Evolutionary conservation across 2,329 filamentous ascomycete species (phyloP), one percentile per base, ranked within the genome.

Genomic region (Xylaria multiplex): DNA sequence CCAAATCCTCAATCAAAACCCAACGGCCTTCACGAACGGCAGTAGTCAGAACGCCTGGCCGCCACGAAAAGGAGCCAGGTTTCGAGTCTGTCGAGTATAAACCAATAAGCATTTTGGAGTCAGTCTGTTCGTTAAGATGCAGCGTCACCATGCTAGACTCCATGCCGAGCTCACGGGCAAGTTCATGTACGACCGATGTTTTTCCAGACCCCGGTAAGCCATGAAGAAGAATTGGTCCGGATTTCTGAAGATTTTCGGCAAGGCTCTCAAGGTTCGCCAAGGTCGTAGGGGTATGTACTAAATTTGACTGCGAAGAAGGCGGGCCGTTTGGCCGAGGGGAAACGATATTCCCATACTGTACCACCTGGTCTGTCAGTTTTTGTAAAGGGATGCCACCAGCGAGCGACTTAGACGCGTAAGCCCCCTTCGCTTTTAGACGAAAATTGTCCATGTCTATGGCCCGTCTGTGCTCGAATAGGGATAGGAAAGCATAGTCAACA

Each of bases 1-100:
- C 94, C 46, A 99, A 85, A 78, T 99, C 96, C 79, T 99, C 96
- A 65, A 99, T 96, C 70, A 99, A 84, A 6, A 99, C 92, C 96
- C 96, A 99, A 74, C 95, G 87, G 16, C 96, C 96, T 82, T 99
- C 95, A 75, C 87, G 90, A 2, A 98, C 93, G 42, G 96, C 96
- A 35, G 93, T 97, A 0, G 96, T 97, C 72, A 99, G 82, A 22
- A 98, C 92, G 79, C 96, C 96, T 2, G 96, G 88, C 66, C 92
- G 89, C 96, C 96, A 99, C 57, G 88, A 87, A 77, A 99, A 99
- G 9, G 92, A 94, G 1, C 94, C 94, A 1, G 93, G 94, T 67
- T 90, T 91, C 16, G 91, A 88, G 64, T 93, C 94, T 24, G 93
- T 96, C 1, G 95, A 92, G 79, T 99, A 98, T 77, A 98, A 88